A percentile compares a stretch with the other conserved stretches of the same genome.
Evolutionary conservation across 169 alveolate genomes (phyloP).

Genomic region (Plasmodium coatneyi): DNA sequence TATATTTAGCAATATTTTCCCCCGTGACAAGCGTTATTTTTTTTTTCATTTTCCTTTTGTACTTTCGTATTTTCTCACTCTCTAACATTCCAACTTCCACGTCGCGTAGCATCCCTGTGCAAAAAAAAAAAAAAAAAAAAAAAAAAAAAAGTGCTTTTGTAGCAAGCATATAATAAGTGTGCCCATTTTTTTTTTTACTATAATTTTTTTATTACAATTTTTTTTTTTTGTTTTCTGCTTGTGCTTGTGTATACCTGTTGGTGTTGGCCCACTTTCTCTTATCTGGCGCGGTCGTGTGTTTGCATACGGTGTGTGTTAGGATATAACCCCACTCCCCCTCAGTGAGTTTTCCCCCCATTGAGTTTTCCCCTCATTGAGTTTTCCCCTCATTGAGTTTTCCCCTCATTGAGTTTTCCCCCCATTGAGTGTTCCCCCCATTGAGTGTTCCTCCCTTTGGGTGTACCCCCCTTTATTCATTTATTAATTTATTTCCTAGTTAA

Average conservation of each 20-base stretch:
- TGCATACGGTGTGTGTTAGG: not conserved
- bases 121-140: too few species aligned
- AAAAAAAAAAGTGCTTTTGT: not conserved
- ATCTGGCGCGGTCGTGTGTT: not conserved
- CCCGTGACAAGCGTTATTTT: not conserved
- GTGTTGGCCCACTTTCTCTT: not conserved
- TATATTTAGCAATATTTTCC: not conserved
- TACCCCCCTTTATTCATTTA: slow-evolving; percentile 9
- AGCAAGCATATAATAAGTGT: not conserved
- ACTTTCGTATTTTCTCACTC: not conserved
- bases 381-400: not conserved
- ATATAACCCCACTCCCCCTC: not conserved
- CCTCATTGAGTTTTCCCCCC: not conserved
- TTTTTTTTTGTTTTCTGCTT: not conserved
- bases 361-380: not conserved
- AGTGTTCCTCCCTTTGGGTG: not conserved
- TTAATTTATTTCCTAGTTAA: too few species aligned
- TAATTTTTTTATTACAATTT: not conserved
- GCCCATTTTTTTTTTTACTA: not conserved
- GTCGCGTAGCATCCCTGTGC: not conserved
- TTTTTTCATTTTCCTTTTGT: not conserved
- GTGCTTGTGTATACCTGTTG: not conserved
- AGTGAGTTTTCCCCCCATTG: not conserved
- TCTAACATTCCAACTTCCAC: not conserved
- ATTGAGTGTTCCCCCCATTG: too few species aligned